phyloP scores from a whole-genome alignment of 495 filamentous ascomycete species.

The Cairneyella variabilis region DNA sequence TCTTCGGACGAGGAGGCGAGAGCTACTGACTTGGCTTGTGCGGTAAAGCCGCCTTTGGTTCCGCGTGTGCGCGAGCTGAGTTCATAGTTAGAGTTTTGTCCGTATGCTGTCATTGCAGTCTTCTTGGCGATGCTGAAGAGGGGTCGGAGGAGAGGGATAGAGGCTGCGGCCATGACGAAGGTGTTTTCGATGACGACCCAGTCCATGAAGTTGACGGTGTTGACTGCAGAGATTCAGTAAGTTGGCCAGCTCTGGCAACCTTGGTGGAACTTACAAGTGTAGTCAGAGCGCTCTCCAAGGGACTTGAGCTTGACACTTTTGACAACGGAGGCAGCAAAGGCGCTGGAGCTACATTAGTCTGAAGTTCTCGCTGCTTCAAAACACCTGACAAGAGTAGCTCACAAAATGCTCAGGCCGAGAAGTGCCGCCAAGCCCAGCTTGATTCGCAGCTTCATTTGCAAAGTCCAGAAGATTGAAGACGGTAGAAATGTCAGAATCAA shows the following conservation, averaged over 20 bases:
- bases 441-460: slow-evolving; percentile 11
- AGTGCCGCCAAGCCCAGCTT: slow-evolving; percentile 10
- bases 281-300: slow-evolving; percentile 8
- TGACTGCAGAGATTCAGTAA: neutral
- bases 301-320: slow-evolving; percentile 14
- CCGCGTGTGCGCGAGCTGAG: neutral
- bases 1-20: slow-evolving; percentile 5
- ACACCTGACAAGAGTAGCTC: neutral
- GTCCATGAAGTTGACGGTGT: slow-evolving; percentile 14
- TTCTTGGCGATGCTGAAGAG: slow-evolving; percentile 16
- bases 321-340: slow-evolving; percentile 12
- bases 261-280: slow-evolving; percentile 4
- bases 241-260: neutral
- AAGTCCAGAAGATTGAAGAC: slow-evolving; percentile 4
- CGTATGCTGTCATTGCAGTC: slow-evolving; percentile 1
- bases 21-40: neutral
- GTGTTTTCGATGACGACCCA: slow-evolving; percentile 20
- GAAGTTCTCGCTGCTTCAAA: neutral
- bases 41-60: neutral
- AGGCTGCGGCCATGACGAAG: slow-evolving; percentile 13
- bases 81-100: slow-evolving; percentile 3
- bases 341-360: neutral
- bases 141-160: slow-evolving; percentile 11
- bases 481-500: slow-evolving; percentile 9
- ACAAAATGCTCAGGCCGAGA: slow-evolving; percentile 9